Evolutionary conservation across 768 basidiomycete genomes (phyloP), one percentile per base, ranked within the genome.

Genomic region (Podaxis sp.): DNA sequence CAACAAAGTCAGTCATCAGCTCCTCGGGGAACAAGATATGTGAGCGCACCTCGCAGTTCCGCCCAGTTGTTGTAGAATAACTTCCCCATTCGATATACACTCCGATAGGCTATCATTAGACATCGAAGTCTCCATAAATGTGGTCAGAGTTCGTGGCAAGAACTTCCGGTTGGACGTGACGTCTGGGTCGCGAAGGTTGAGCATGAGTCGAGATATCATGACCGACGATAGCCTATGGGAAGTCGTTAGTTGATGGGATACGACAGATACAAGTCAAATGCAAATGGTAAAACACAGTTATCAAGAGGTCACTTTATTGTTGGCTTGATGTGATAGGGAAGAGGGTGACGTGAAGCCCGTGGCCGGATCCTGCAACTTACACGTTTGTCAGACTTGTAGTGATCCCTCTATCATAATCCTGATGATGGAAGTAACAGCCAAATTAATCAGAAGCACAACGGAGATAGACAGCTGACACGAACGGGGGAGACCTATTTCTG

Each of bases 171-270:
- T 56, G 41, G 54, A 53, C 8, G 49, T 19, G 40, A 74, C 38
- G 47, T 64, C 64, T 55, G 72, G 74, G 55, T 75, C 68, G 15
- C 74, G 72, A 5, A 75, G 63, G 63, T 75, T 74, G 4, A 75
- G 66, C 66, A 73, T 71, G 49, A 74, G 71, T n/a, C 74, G 68
- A 9, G 73, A 72, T 51, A 72, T 68, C 71, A 73, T 70, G 17
- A 67, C 68, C 3, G 73, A 74, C 51, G 74, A 73, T 24, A 73
- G 65, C 51, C 72, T 75, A 49, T 33, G 22, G 37, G 5, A 25
- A 22, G 29, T 53, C 52, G 17, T 12, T 43, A 19, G n/a, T 11
- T 17, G 3, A 25, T 17, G 37, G 24, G 51, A 47, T 60, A 33
- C 9, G 33, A 2, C 33, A 33, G 33, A 33, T 33, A 33, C 33